Evolutionary conservation across 768 basidiomycete species (phyloP).

Genomic region (Mycena filopes): DNA sequence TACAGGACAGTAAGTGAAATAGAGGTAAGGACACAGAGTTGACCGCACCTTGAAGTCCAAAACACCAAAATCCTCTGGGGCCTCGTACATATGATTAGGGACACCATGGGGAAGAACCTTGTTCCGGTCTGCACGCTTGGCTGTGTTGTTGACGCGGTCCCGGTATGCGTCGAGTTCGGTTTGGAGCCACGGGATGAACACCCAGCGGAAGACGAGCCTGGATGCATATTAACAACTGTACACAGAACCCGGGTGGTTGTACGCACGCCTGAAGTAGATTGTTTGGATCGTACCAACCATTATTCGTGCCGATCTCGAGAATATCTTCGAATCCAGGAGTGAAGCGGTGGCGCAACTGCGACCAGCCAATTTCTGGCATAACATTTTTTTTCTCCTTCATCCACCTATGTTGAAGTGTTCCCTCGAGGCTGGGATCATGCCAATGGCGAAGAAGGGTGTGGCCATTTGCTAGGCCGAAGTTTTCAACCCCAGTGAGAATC

Average conservation of each 20-base stretch:
- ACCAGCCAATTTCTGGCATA: slow-evolving; percentile 52
- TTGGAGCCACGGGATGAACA: slow-evolving; percentile 53
- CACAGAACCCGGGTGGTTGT: background rate
- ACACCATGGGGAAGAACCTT: slow-evolving; percentile 49
- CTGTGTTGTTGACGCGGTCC: slow-evolving; percentile 32
- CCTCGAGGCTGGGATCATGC: slow-evolving; percentile 43
- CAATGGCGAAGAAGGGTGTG: slow-evolving; percentile 48
- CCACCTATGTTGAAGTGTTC: slow-evolving; percentile 50
- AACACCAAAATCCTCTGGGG: slow-evolving; percentile 38
- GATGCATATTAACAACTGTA: background rate
- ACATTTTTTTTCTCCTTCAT: slow-evolving; percentile 48
- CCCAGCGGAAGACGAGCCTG: slow-evolving; percentile 46
- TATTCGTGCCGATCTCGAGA: slow-evolving; percentile 35
- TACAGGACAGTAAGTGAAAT: background rate
- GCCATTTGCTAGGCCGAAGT: slow-evolving; percentile 49
- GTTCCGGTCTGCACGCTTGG: slow-evolving; percentile 36
- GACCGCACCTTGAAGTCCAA: slow-evolving; percentile 46
- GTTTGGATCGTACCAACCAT: slow-evolving; percentile 42
- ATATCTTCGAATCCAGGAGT: slow-evolving; percentile 43
- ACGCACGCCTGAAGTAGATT: slow-evolving; percentile 36
- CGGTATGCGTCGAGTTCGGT: slow-evolving; percentile 43
- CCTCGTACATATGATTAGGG: slow-evolving; percentile 41
- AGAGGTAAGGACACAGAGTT: background rate
- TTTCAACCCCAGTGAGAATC: slow-evolving; percentile 46
- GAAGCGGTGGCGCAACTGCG: slow-evolving; percentile 42